Evolutionary conservation across 1,139 yeast genomes (phyloP), one percentile per base, ranked within the genome.

Genomic region (Yamadazyma sp.): DNA sequence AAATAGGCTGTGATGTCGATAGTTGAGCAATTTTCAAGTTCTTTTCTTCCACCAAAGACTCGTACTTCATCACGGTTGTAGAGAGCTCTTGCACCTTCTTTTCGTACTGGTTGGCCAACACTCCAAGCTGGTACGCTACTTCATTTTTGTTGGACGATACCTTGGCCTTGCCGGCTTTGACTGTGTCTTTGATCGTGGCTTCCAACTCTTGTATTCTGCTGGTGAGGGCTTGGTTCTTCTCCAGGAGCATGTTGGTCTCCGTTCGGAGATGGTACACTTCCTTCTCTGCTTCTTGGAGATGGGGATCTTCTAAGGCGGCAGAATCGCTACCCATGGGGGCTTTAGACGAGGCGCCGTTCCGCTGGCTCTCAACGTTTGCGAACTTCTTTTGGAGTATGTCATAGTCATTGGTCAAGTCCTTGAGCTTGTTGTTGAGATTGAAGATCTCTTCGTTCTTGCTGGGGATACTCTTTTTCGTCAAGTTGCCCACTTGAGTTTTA

Each of bases 1-100:
- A 60, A 16, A 74, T 71, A 0, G 79, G 78, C 41, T 59, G 63
- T 2, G 77, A 62, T 0, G 71, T 57, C 2, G 71, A 60, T 20
- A 72, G 45, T 41, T 65, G 69, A 6, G 64, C 49, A 3, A 73
- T 59, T 31, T 56, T 55, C 1, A 60, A 45, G 38, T 73, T 71
- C 46, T 66, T 69, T 34, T 66, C 71, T 34, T 68, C 72, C 2
- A 74, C 46, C 15, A 67, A 45, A 2, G 54, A 52, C 49, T 71
- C 76, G 45, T 61, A 70, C 44, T 59, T 63, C 15, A 59, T 42
- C 1, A 69, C 49, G 1, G 58, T 55, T 2, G 63, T 49, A 2
- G 59, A 46, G 17, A 68, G 46, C 32, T 67, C 72, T 41, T 64
- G 64, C 14, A 67, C 56, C 39, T 60, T 64, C 40, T 55, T 59